Percentiles rank a stretch among this genome's conserved stretches.
phyloP scores from a whole-genome alignment of 2,329 filamentous ascomycete genomes.

The Alternaria ethzedia region DNA sequence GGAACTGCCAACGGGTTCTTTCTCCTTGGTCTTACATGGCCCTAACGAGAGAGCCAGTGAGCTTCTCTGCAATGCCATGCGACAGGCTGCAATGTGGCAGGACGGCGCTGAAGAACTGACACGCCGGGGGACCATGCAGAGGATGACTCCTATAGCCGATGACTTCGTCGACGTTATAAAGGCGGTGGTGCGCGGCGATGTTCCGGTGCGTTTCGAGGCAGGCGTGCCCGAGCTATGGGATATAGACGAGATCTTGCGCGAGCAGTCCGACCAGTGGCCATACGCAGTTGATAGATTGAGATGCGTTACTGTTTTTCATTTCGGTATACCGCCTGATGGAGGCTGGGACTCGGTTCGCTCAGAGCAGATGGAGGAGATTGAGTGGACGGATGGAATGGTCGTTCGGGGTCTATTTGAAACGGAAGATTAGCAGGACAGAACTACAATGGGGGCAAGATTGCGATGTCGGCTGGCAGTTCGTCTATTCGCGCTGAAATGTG shows the following conservation, averaged over 20 bases:
- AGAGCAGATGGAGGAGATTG: background rate
- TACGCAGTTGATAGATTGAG: background rate
- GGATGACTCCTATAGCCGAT: background rate
- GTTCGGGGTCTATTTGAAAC: background rate
- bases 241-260: background rate
- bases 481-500: background rate
- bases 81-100: background rate
- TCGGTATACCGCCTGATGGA: background rate
- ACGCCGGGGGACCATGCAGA: background rate
- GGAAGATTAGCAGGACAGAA: background rate
- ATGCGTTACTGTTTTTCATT: background rate
- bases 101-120: background rate
- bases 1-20: background rate
- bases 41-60: background rate
- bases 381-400: background rate
- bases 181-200: background rate
- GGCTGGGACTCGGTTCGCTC: background rate
- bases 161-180: background rate
- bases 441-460: background rate
- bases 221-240: background rate
- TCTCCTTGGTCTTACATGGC: background rate
- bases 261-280: background rate
- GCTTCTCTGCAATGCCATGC: background rate
- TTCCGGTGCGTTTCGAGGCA: background rate
- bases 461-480: background rate